Base-by-base conservation (phyloP, 106 monocot genomes). In the Triglochin maritima region DNA sequence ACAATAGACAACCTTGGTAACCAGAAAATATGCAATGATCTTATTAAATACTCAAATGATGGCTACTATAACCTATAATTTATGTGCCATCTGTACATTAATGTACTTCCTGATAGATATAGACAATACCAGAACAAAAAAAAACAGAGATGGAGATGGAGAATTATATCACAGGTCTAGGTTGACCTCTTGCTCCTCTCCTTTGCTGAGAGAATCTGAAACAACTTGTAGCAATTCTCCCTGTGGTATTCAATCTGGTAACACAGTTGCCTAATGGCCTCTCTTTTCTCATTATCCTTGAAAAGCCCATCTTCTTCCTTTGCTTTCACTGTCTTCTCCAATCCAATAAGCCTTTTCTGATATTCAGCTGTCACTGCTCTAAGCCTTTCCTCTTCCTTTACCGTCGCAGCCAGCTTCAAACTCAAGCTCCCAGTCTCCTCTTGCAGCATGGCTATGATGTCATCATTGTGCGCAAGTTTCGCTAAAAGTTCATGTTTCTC, bases 201-300 rank as follows among this genome's bases (percentile, higher is more conserved):
- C 42, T 44, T 62, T 11, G 4, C 13, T 9, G 62, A 45, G 7
- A 62, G 9, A 44, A 62, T 3, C 47, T 64, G 64, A 7, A 64
- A n/a, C 64, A 64, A 15, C 51, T 52, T 52, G 10, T 6, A 52
- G 10, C 10, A 52, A 42, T 87, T 92, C 45, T 92, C 87, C 2
- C 80, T 66, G 60, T 87, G 79, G 65, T 89, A 88, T n/a, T 89
- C 88, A 11, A 93, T 86, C 54, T 71, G 44, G 63, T 78, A 44
- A 72, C 86, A 88, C 65, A 93, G 60, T 73, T 88, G 93, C 64
- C 81, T 81, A 52, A 93, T 86, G 0, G 77, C 93, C 66, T 89
- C 88, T 50, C 81, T 83, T 72, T 93, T 93, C 75, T 79, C 88
- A 48, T 89, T 77, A 49, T 77, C 79, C 67, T 75, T 82, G 42